Base-by-base conservation (phyloP, 1,284 basidiomycete genomes). In the Rhodotorula sp. region DNA sequence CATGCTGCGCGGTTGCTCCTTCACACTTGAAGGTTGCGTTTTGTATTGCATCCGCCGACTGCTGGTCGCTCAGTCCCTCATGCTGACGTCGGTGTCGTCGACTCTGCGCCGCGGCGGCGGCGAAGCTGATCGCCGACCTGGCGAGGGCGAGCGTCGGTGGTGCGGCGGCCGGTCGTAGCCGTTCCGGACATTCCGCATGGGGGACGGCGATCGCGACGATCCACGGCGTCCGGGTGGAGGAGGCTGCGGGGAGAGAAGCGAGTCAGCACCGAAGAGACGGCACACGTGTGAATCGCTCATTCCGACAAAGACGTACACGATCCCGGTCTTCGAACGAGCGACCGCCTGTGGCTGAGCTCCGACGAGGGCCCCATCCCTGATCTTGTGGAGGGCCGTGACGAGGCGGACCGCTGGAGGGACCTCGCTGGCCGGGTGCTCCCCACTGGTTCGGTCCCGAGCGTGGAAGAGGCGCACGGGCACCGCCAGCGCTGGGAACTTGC, bases 181-280 rank as follows among this genome's bases (percentile, higher is more conserved):
- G 46, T 31, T 31, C 16, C 43, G 29, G 6, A 47, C 47, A 10
- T n/a, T 8, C 26, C 46, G 65, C 21, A 6, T 60, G 14, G 70
- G 70, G 6, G 70, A 72, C 15, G 58, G 60, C 20, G 70, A 72
- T 6, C 70, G 70, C 14, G 66, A 68, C 4, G 62, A 52, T 29
- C 66, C 66, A 5, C 66, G 63, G 43, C 66, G 66, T 15, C 31
- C 48, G 1, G 46, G 39, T 8, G 51, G 49, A 8, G 47, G 46
- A 34, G 43, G 7, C 51, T 54, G 39, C 6, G 12, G 23, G 48
- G 48, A 3, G 51, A 12, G 20, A 26, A 8, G 15, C 18, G 46
- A n/a, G 59, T 12, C 7, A 15, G 31, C 7, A 12, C 3, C 15
- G 3, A 20, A 26, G 8, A 4, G 20, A 7, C 47, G 43, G 51